phyloP scores from a whole-genome alignment of 306 rosid genomes.

The Prunus persica region Prunus_persica_NCBIv2 NC_034015.1:21116501-21117000 shows the following conservation, averaged over 20 bases:
- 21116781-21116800: neutral
- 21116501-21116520: neutral
- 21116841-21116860: neutral
- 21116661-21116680: neutral
- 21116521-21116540: neutral
- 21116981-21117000: neutral
- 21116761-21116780: neutral
- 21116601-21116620: neutral
- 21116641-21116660: neutral
- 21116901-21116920: neutral
- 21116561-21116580: neutral
- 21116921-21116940: neutral
- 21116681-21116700: neutral
- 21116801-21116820: neutral
- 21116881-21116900: neutral
- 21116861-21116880: neutral
- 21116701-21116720: neutral
- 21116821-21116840: neutral
- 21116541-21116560: neutral
- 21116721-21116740: neutral
- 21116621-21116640: neutral
- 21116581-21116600: neutral
- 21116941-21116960: neutral
- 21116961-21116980: neutral
- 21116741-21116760: slow-evolving; percentile 1